These are phyloP conservation scores for Leavenworthia alabamica DNA, from an alignment of 345 rosid species.

Conservation along the genomic window DNA sequence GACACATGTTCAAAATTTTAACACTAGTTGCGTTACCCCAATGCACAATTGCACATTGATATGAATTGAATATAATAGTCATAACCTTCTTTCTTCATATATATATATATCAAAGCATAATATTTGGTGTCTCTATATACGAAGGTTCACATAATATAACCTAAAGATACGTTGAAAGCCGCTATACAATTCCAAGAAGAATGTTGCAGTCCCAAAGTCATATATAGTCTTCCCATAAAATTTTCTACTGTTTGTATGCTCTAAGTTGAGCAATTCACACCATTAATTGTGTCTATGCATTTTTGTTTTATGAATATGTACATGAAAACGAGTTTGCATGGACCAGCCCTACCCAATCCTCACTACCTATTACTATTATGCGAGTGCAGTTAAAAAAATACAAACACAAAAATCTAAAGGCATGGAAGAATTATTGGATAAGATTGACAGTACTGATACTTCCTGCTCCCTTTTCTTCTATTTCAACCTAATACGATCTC, in stretches of 20 bases:
- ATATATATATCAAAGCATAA: background rate
- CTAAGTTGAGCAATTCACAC: constrained; percentile 2
- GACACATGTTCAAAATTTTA: background rate
- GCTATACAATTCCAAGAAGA: constrained; percentile 11
- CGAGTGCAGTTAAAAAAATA: background rate
- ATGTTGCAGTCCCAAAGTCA: constrained; percentile 19
- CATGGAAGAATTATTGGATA: constrained; percentile 5
- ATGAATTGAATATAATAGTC: background rate
- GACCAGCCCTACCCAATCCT: constrained; percentile 13
- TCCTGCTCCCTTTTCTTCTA: constrained; percentile 7
- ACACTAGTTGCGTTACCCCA: background rate
- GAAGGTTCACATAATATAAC: constrained; percentile 10
- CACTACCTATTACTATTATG: background rate
- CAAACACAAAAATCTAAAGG: constrained; percentile 23
- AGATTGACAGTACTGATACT: constrained; percentile 6
- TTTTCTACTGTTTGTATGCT: constrained; percentile 15
- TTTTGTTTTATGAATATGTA: background rate
- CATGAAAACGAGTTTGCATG: constrained; percentile 19
- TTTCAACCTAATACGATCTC: background rate
- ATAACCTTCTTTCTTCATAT: no score
- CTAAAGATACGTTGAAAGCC: constrained; percentile 16
- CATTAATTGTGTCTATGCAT: background rate
- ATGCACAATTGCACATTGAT: background rate
- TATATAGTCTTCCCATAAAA: constrained; percentile 11
- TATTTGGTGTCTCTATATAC: constrained; percentile 11